Base-by-base conservation (phyloP, 306 rosid species). In the Luffa acutangula region DNA sequence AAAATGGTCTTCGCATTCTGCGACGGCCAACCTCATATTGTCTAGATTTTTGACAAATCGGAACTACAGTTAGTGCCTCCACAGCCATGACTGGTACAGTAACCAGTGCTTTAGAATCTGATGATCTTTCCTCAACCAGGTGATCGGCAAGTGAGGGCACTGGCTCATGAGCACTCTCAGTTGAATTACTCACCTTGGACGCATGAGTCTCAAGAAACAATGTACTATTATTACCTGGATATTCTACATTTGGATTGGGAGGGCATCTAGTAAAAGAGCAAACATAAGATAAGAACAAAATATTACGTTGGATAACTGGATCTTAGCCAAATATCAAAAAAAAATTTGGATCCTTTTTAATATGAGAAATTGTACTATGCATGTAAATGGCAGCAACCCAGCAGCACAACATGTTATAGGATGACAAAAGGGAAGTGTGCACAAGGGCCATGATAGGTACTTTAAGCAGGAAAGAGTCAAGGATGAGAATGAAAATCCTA, bases 1-100 rank as follows among this genome's bases (percentile, higher is more conserved):
- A 90, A 80, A 94, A 94, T 3, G 98, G 98, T 60, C 98, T 87
- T 41, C 98, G 96, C 64, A 90, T 90, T 81, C 98, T 85, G 60
- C 98, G 96, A 74, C 88, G 97, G 15, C 79, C 88, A 2, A 84
- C 83, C 80, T 93, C 93, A 2, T 90, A 84, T 77, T 85, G 82
- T 80, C 88, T 89, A 75, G 88, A 80, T 81, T 89, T 93, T 84
- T 79, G 86, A 73, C 82, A 78, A 58, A 82, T 75, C 5, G 89
- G 91, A 79, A 88, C 84, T 79, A 82, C 66, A 81, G 89, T 77
- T 36, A 89, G 63, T 79, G 90, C 88, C 77, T 85, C 90, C 64
- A 82, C 77, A 78, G 78, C 78, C 85, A 83, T 81, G 75, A 79
- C 90, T 25, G 96, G 93, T 63, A 88, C 86, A 85, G 91, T 81